Evolutionary conservation across 805 yeast genomes (phyloP), one percentile per base, ranked within the genome.

Genomic region (Zygoascus flipseniorum): DNA sequence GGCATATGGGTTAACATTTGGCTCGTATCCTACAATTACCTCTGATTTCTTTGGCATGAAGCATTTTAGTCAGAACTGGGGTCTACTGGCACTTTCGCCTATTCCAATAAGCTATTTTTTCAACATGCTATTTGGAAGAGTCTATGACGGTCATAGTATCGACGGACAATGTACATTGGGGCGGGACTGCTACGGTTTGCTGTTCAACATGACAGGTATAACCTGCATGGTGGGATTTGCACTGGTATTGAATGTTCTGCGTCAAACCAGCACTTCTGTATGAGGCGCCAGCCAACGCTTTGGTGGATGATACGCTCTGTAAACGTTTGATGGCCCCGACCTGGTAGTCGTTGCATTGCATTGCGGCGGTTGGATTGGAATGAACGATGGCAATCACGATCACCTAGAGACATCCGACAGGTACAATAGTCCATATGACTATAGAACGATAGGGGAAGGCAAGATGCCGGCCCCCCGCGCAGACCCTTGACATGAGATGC

Each of bases 21-120:
- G 90, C 49, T 74, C 84, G 8, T 77, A 79, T 67, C 93, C 95
- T 5, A 80, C 86, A n/a, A 78, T 86, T 19, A 76, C 84, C n/a
- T 78, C 88, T 16, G 92, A 86, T 58, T 67, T 76, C 9, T 86
- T 85, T 69, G 93, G 93, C 1, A 77, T 86, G 71, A 72, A 72
- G 16, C 73, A 77, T 51, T 84, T 85, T 60, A 78, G 86, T 8
- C 80, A 77, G 58, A 84, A 84, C 61, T 86, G 89, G 87, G 95
- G 95, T 0, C 63, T 82, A 37, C 75, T 84, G 20, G 81, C 83
- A 10, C 62, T 83, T 51, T 80, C 89, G 0, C 90, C 93, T 1
- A 76, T 83, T 14, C 57, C 82, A 0, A 80, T 86, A 0, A 77
- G 84, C 42, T 77, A 78, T 57, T 68, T 76, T 54, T 75, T 86